Evolutionary conservation across 1,284 basidiomycete species (phyloP).

Genomic region (Melampsora americana): DNA sequence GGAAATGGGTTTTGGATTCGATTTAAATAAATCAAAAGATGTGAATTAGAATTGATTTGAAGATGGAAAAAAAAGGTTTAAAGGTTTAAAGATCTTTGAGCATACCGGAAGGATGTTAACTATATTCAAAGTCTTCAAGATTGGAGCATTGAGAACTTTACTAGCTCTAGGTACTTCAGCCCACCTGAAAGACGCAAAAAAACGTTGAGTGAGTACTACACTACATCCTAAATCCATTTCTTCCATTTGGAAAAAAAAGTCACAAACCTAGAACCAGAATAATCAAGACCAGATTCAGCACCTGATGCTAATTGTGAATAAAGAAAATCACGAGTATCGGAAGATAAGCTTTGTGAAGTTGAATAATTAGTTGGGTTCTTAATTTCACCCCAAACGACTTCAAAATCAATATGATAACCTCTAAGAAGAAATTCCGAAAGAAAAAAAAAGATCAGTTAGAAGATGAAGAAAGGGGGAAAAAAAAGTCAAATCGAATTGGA

Average conservation of each 20-base stretch:
- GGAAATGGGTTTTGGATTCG: not conserved
- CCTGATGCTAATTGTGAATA: constrained; percentile 85
- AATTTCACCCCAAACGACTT: constrained; percentile 66
- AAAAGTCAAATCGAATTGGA: not conserved
- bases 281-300: constrained; percentile 68
- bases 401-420: constrained; percentile 65
- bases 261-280: constrained; percentile 44
- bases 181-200: constrained; percentile 55
- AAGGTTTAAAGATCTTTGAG: not conserved
- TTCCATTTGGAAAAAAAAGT: too few species aligned
- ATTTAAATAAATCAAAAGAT: not conserved
- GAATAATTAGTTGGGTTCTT: constrained; percentile 34
- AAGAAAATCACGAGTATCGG: constrained; percentile 59
- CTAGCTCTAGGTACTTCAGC: constrained; percentile 59
- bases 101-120: constrained; percentile 63
- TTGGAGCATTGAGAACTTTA: constrained; percentile 57
- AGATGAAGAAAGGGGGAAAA: not conserved
- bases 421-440: too few species aligned
- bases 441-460: constrained; percentile 12
- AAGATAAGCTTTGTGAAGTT: too few species aligned
- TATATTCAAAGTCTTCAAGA: constrained; percentile 70
- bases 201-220: too few species aligned
- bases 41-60: not conserved
- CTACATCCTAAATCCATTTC: too few species aligned
- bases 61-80: too few species aligned